Evolutionary conservation across 202 grass and related monocot genomes (phyloP), one percentile per base, ranked within the genome.

Genomic region (Setaria italica): DNA sequence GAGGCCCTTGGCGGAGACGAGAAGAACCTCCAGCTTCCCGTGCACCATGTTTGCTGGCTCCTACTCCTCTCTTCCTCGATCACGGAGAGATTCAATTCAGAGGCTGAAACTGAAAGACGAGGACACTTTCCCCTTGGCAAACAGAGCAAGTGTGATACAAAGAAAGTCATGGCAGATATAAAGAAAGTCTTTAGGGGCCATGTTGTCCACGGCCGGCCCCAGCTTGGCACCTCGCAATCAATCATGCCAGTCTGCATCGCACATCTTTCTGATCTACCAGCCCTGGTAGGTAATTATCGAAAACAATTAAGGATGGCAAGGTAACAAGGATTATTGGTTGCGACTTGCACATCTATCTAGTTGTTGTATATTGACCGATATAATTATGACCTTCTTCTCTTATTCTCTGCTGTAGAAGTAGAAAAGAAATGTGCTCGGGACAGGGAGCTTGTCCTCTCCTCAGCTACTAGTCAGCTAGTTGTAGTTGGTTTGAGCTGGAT

Each of bases 1-100:
- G 67, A 98, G 93, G 72, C 82, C 91, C 84, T 94, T 98, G 86
- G 95, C 95, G 74, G 78, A 72, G 73, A 95, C 67, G 32, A 95
- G 95, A 50, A 98, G 91, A 30, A 95, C 93, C 59, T 98, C 72
- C 45, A 98, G 91, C 58, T 80, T 95, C 13, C 95, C 90, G 34
- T 72, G 63, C 59, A 88, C 89, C 95, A 98, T 98, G 50, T 67
- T 17, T 12, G 42, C 14, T 58, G 2, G 47, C 72, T 85, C 6
- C 39, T 41, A 25, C 16, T n/a, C 7, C 48, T 1, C 20, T 15
- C 20, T 19, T 67, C 34, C 19, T 32, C 35, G 29, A 32, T 57
- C 19, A 74, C 9, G 9, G 39, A 48, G 45, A 50, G 39, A 39
- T 0, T 0, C 3, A 39, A 67, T 33, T 80, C 47, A 77, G 37